Evolutionary conservation across 257 asterid genomes (phyloP), one percentile per base, ranked within the genome.

Genomic region (Solanum acaule): DNA sequence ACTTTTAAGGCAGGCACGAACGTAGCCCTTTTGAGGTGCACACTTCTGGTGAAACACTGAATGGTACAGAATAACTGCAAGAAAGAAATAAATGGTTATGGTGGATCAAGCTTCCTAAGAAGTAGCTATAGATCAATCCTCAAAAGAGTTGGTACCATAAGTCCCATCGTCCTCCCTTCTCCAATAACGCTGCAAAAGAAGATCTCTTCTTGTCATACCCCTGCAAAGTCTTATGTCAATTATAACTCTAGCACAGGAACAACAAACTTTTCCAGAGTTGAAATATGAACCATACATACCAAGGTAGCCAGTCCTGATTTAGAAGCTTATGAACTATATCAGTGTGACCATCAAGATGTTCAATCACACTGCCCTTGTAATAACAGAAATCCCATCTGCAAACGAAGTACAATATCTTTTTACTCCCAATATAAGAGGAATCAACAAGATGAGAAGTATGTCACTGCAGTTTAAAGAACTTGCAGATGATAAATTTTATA

Each of bases 1-100:
- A 97, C 99, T 97, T 97, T 97, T 96, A 91, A 97, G 99, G 96
- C 99, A 95, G 94, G 98, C 98, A 89, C 99, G 98, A 78, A 95
- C 93, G 68, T 93, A 96, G 90, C 95, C 96, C 93, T 88, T 90
- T 87, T 93, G 95, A 72, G 96, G 94, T 12, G 96, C 96, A 93
- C 98, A 97, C 89, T 90, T 93, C 92, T 93, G 94, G 93, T 97
- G 99, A 90, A 93, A 94, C 85, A 95, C 99, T 37, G 98, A 97
- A 86, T 49, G 88, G 75, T 73, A 86, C 15, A 86, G 88, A 86
- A 86, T 86, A 65, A 86, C 88, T 86, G 85, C 84, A 33, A 44
- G 82, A 73, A 86, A 49, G 56, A 59, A 72, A 86, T 12, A 13
- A 86, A 8, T 49, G 42, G 76, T 86, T 71, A 86, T 79, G 73